Conservation (phyloP, 1,284 basidiomycete species). For the Heterobasidion annosum region DNA sequence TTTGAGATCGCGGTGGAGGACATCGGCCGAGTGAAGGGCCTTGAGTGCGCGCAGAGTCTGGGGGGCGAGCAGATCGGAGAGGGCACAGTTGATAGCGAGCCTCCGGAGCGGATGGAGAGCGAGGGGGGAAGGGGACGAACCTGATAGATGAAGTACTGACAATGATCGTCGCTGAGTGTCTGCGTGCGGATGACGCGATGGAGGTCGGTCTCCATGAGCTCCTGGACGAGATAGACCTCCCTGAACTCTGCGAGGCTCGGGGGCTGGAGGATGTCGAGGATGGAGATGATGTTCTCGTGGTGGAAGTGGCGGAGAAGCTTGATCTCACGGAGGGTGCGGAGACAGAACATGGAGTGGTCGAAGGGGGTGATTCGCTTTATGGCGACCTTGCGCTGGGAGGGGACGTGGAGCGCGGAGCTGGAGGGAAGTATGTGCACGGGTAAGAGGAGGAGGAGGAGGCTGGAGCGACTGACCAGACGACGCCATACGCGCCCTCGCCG, state of each 20-base stretch:
- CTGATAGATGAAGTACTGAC: conserved; percentile 94
- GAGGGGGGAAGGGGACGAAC: conserved; percentile 30
- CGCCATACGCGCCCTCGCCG: conserved; percentile 78
- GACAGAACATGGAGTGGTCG: conserved; percentile 84
- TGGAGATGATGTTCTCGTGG: conserved; percentile 79
- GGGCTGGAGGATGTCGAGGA: conserved; percentile 70
- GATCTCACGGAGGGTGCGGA: conserved; percentile 80
- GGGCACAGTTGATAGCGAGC: neutral
- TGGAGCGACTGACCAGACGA: conserved; percentile 43
- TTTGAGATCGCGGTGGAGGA: conserved; percentile 86
- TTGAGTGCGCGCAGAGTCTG: conserved; percentile 87
- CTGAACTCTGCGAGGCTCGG: conserved; percentile 58
- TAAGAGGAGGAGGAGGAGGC: conserved; percentile 1
- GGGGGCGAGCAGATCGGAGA: neutral
- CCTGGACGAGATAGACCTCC: conserved; percentile 82
- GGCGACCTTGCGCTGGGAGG: conserved; percentile 60
- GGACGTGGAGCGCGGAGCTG: conserved; percentile 61
- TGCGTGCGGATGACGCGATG: conserved; percentile 85
- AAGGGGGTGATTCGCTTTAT: conserved; percentile 83
- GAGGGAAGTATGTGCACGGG: conserved; percentile 3
- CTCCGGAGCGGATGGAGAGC: neutral
- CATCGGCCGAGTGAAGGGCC: conserved; percentile 85
- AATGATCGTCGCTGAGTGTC: conserved; percentile 82
- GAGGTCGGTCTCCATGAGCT: conserved; percentile 88
- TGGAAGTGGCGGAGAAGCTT: conserved; percentile 77